phyloP scores from a whole-genome alignment of 164 flowering plant species.

The Liriodendron chinense region DNA sequence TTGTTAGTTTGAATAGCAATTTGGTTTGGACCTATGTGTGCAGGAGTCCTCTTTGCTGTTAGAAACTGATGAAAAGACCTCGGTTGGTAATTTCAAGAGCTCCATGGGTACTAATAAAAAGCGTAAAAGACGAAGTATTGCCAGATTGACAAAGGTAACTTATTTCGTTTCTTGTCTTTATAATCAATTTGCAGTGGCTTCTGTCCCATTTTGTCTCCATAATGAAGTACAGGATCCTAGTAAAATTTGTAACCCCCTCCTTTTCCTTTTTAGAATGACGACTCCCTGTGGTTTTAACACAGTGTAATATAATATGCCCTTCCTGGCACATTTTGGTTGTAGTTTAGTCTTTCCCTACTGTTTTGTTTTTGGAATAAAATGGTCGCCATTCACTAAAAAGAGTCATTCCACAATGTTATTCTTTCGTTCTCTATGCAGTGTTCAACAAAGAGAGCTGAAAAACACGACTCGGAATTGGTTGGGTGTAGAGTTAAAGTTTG shows the following conservation, averaged over 20 bases:
- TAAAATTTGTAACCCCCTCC: background rate
- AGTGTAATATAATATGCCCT: too few relatives aligned
- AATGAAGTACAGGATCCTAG: too few relatives aligned
- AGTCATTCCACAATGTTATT: too few relatives aligned
- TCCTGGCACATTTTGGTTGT: background rate
- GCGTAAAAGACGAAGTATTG: slow-evolving; percentile 56
- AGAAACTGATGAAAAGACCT: slow-evolving; percentile 20
- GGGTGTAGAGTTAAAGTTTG: slow-evolving; percentile 87
- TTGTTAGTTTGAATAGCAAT: too few relatives aligned
- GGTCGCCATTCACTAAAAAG: too few relatives aligned
- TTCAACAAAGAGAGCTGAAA: too few relatives aligned
- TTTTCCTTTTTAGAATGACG: background rate
- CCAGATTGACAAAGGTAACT: slow-evolving; percentile 79
- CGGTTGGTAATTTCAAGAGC: slow-evolving; percentile 27
- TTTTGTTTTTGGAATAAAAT: too few relatives aligned
- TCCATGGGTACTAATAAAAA: slow-evolving; percentile 45
- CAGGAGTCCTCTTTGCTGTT: slow-evolving; percentile 32
- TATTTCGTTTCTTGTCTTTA: too few relatives aligned
- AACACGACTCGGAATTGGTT: slow-evolving; percentile 49
- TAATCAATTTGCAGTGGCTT: too few relatives aligned
- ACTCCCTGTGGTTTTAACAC: too few relatives aligned
- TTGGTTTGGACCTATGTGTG: slow-evolving; percentile 5
- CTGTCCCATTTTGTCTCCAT: too few relatives aligned
- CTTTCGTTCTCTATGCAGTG: too few relatives aligned
- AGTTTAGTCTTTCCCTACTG: background rate